Evolutionary conservation across 2,329 filamentous ascomycete genomes (phyloP).

Genomic region (Emmonsiellopsis sp.): DNA sequence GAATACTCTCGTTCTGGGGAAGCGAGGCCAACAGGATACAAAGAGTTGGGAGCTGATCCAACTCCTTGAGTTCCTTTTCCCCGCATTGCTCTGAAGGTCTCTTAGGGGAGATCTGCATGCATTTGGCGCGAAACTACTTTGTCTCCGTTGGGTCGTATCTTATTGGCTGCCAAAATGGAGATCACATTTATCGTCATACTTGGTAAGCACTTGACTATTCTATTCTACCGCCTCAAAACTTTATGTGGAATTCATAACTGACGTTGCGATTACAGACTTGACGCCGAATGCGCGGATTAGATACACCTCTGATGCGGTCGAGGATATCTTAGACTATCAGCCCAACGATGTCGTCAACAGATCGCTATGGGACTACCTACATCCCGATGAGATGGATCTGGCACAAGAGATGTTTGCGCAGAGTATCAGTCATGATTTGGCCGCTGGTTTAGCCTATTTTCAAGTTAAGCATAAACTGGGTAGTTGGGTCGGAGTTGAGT

Average conservation of each 20-base stretch:
- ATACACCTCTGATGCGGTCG: conserved; percentile 74
- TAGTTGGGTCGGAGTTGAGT: conserved; percentile 71
- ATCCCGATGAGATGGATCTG: conserved; percentile 68
- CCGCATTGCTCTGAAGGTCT: too few relatives aligned
- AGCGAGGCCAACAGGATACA: too few relatives aligned
- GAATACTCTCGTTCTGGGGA: too few relatives aligned
- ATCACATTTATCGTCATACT: conserved; percentile 89
- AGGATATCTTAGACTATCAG: conserved; percentile 72
- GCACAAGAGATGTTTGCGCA: conserved; percentile 64
- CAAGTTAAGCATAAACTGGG: conserved; percentile 60
- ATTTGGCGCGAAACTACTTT: too few relatives aligned
- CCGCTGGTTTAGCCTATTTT: conserved; percentile 73
- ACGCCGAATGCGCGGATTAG: conserved; percentile 67
- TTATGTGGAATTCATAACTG: conserved; percentile 8
- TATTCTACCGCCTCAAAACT: conserved; percentile 7
- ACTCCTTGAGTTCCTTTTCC: too few relatives aligned
- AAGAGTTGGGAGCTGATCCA: too few relatives aligned
- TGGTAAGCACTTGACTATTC: conserved; percentile 47
- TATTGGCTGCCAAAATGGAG: conserved; percentile 48
- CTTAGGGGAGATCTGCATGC: too few relatives aligned
- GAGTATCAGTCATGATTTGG: conserved; percentile 70
- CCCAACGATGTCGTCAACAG: conserved; percentile 66
- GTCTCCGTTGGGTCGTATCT: not conserved
- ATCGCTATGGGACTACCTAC: conserved; percentile 80
- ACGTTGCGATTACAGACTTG: conserved; percentile 49